These are phyloP conservation scores for Paradendryphiella salina DNA, from an alignment of 2,329 filamentous ascomycete genomes.

Conservation along the genomic window DNA sequence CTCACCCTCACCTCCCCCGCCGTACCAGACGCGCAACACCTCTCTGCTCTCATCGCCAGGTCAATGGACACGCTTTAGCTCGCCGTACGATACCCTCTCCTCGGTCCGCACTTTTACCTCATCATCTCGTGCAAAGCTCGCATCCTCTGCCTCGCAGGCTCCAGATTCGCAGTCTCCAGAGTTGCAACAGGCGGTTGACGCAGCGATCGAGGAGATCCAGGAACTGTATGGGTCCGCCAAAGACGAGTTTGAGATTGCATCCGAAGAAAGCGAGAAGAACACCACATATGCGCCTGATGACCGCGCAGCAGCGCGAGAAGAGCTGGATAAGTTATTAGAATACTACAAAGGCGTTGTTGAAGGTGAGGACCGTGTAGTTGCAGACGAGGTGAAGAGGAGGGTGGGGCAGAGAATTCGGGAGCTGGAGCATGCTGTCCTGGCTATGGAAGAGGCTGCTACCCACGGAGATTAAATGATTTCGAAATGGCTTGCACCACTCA, in stretches of 20 bases:
- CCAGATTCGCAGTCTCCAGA: conserved; percentile 23
- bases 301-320: conserved; percentile 57
- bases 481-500: too few species aligned
- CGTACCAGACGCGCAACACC: conserved; percentile 32
- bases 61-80: conserved; percentile 43
- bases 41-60: conserved; percentile 30
- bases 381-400: conserved; percentile 56
- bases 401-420: conserved; percentile 58
- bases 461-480: conserved; percentile 50
- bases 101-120: conserved; percentile 40
- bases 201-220: conserved; percentile 41
- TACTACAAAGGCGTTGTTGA: conserved; percentile 52
- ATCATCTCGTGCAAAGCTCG: conserved; percentile 7
- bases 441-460: conserved; percentile 56
- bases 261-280: conserved; percentile 57
- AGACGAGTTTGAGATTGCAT: conserved; percentile 56
- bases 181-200: conserved; percentile 31
- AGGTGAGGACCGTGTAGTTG: conserved; percentile 48
- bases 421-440: conserved; percentile 56
- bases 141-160: conserved; percentile 7
- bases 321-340: conserved; percentile 54
- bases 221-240: conserved; percentile 47
- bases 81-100: conserved; percentile 33
- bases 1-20: conserved; percentile 30
- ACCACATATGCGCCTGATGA: conserved; percentile 61